A percentile compares a stretch with the other conserved stretches of the same genome.
These are phyloP conservation scores for Oemleria cerasiformis DNA, from an alignment of 306 rosid species.

Conservation along the genomic window DNA sequence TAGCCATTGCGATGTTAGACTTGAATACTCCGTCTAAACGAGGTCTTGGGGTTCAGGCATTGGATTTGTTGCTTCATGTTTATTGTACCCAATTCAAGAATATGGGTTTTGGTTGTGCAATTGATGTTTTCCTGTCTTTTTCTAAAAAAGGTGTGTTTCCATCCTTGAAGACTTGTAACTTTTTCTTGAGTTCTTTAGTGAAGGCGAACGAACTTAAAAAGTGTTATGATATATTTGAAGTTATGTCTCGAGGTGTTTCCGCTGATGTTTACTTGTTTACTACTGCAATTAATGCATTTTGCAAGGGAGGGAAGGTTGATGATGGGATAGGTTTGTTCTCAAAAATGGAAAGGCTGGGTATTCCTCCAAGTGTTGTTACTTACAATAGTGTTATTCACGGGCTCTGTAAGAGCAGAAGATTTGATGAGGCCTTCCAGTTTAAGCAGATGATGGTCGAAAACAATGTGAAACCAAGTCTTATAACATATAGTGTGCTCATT, in stretches of 20 bases:
- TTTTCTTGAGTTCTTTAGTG: slow-evolving; percentile 55
- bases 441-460: slow-evolving; percentile 49
- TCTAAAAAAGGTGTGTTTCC: slow-evolving; percentile 42
- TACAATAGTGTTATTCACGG: slow-evolving; percentile 69
- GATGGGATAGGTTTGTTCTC: slow-evolving; percentile 48
- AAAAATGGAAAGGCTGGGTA: slow-evolving; percentile 52
- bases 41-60: slow-evolving; percentile 33
- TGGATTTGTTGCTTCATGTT: slow-evolving; percentile 60
- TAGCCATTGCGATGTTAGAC: slow-evolving; percentile 43
- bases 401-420: slow-evolving; percentile 55
- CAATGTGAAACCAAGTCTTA: slow-evolving; percentile 47
- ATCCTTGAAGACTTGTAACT: slow-evolving; percentile 48
- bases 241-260: slow-evolving; percentile 31
- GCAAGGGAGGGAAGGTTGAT: slow-evolving; percentile 57
- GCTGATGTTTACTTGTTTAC: slow-evolving; percentile 59
- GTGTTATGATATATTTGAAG: slow-evolving; percentile 47
- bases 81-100: slow-evolving; percentile 49
- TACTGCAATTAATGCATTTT: slow-evolving; percentile 50
- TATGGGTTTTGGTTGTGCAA: slow-evolving; percentile 37
- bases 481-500: slow-evolving; percentile 57
- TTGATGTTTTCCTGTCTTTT: slow-evolving; percentile 39
- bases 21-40: slow-evolving; percentile 11
- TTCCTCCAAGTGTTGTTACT: slow-evolving; percentile 63
- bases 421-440: slow-evolving; percentile 47
- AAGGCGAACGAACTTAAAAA: slow-evolving; percentile 45